These are phyloP conservation scores for Diaporthe helianthi DNA, from an alignment of 2,329 filamentous ascomycete species.

Conservation along the genomic window DNA sequence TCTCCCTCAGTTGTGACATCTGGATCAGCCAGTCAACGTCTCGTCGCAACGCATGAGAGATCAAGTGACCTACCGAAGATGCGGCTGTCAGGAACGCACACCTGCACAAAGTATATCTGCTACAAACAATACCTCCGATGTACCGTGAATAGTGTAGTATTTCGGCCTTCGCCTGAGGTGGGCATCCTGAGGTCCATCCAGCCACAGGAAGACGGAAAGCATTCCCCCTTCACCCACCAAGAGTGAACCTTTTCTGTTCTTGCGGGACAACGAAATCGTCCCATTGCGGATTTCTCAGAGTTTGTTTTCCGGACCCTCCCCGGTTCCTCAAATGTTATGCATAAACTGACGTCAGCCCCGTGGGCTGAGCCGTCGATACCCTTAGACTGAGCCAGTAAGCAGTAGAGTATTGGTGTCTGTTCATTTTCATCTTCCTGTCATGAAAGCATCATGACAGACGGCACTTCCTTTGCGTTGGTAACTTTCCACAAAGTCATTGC, in stretches of 20 bases:
- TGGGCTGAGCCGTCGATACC: slow-evolving; percentile 4
- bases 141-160: neutral
- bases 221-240: no score
- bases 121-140: neutral
- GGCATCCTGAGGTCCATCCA: neutral
- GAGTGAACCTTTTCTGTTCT: neutral
- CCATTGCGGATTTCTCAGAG: slow-evolving; percentile 5
- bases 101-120: neutral
- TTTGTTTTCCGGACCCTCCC: slow-evolving; percentile 23
- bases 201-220: neutral
- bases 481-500: neutral
- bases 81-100: slow-evolving; percentile 5
- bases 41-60: neutral
- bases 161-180: neutral
- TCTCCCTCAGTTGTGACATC: neutral
- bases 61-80: slow-evolving; percentile 17
- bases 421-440: neutral
- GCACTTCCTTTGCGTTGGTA: neutral
- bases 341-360: slow-evolving; percentile 12
- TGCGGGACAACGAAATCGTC: neutral
- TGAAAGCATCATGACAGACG: rapidly evolving
- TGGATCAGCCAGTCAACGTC: neutral
- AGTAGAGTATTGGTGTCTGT: neutral
- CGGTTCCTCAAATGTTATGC: neutral
- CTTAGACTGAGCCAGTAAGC: neutral